These are phyloP conservation scores for Galeopsis tetrahit DNA, from an alignment of 257 asterid species.

Conservation along the genomic window DNA sequence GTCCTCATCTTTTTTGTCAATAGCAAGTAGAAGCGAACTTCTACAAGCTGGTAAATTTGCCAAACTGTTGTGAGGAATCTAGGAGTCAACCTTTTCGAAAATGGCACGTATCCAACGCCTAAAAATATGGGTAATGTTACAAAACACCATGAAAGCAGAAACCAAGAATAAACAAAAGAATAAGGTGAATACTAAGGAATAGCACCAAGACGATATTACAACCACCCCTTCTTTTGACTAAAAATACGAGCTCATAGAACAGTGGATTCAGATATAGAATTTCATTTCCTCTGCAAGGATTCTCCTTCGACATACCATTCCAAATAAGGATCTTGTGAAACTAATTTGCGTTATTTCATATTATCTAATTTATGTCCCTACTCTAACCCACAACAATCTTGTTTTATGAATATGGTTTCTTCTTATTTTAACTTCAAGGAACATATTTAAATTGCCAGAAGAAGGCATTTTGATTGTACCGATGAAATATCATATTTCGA, in stretches of 20 bases:
- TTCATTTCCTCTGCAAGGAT: background rate
- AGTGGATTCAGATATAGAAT: background rate
- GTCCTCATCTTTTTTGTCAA: background rate
- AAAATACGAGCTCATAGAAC: background rate
- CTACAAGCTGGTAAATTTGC: slow-evolving; percentile 25
- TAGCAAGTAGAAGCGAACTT: slow-evolving; percentile 17
- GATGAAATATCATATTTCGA: slow-evolving; percentile 55
- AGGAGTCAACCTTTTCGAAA: slow-evolving; percentile 48
- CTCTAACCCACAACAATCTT: slow-evolving; percentile 5
- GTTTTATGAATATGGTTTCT: background rate
- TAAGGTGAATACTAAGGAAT: background rate
- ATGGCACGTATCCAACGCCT: slow-evolving; percentile 87
- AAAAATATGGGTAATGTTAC: slow-evolving; percentile 27
- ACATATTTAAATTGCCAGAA: slow-evolving; percentile 10
- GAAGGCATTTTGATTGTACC: slow-evolving; percentile 46
- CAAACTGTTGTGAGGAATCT: slow-evolving; percentile 26
- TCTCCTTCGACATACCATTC: background rate
- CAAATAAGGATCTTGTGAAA: background rate
- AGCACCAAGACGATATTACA: slow-evolving; percentile 6
- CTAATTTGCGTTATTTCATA: background rate
- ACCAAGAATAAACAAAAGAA: background rate
- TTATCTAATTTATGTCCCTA: background rate
- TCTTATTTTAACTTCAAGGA: slow-evolving; percentile 26
- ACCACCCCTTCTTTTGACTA: background rate
- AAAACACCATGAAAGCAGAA: slow-evolving; percentile 26